Evolutionary conservation across 2,329 filamentous ascomycete genomes (phyloP), one percentile per base, ranked within the genome.

Genomic region (Botrytis medusae): DNA sequence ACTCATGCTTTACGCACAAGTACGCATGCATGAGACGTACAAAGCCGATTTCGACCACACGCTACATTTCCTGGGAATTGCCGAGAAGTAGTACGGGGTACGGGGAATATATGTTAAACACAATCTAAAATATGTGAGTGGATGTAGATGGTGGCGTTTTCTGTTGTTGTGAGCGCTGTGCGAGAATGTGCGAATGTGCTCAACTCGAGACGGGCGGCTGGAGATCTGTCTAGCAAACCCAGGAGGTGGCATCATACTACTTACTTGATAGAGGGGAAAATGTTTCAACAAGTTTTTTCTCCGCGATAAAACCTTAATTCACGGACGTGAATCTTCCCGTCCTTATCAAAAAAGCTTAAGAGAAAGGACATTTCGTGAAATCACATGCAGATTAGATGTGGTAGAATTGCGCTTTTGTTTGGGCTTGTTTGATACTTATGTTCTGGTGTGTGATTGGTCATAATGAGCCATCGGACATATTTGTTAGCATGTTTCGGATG

Each of bases 81-180:
- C 29, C 29, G 25, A 48, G 42, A 25, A 12, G 42, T 65, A 3
- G 62, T 37, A 67, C 63, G 63, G 63, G 63, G 63, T 54, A 67
- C 32, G 64, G 32, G 64, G 64, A 46, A 54, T 51, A 54, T 54
- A 54, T n/a, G 48, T 29, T 67, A 67, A 54, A 34, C 46, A 67
- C 29, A 16, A 67, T 54, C 9, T 68, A 4, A 7, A 9, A 51
- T 40, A 29, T n/a, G 20, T 67, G 32, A 67, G 34, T 68, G 48
- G 46, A 14, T 68, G 64, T 34, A 40, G 64, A 68, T 68, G 64
- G 64, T 68, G 64, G 64, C 46, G 64, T 68, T 29, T n/a, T 29
- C n/a, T 51, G 46, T 29, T 51, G 46, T 29, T 29, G 64, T 29
- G 46, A n/a, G 16, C 25, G 44, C 48, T n/a, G 44, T 62, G 37